phyloP scores from a whole-genome alignment of 2,329 filamentous ascomycete genomes.

The Knufia petricola region DNA sequence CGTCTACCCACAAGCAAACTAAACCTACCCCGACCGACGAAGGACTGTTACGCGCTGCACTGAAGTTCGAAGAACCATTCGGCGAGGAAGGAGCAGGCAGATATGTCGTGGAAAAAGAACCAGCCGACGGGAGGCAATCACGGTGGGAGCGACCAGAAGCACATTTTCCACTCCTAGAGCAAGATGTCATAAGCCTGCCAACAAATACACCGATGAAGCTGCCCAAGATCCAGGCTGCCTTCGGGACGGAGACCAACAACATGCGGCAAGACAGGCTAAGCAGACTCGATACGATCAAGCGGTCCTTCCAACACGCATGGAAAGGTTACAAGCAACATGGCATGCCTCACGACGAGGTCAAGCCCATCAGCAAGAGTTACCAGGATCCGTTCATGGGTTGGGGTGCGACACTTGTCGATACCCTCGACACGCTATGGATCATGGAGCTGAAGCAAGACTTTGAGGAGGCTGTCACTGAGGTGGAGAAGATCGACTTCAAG shows the following conservation, averaged over 20 bases:
- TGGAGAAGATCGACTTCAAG: constrained; percentile 73
- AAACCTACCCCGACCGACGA: constrained; percentile 15
- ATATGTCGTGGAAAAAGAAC: constrained; percentile 24
- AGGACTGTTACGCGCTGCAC: constrained; percentile 15
- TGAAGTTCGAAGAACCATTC: constrained; percentile 21
- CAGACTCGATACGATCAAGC: constrained; percentile 58
- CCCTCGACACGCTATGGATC: constrained; percentile 77
- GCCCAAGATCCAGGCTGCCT: constrained; percentile 66
- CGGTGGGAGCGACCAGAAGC: constrained; percentile 67
- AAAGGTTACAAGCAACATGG: constrained; percentile 68
- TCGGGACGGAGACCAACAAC: constrained; percentile 54
- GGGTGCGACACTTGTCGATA: constrained; percentile 79
- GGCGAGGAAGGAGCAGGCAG: constrained; percentile 28
- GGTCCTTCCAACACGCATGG: constrained; percentile 72
- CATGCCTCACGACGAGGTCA: constrained; percentile 79
- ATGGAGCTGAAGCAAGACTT: constrained; percentile 73
- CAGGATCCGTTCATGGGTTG: constrained; percentile 84
- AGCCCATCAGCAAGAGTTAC: constrained; percentile 56
- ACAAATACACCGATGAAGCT: constrained; percentile 59
- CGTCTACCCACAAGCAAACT: background rate
- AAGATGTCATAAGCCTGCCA: constrained; percentile 66
- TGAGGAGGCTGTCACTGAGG: constrained; percentile 61
- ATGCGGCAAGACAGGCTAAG: constrained; percentile 53
- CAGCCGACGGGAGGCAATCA: constrained; percentile 12
- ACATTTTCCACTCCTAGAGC: constrained; percentile 63